phyloP scores from a whole-genome alignment of 768 basidiomycete species.

The Boletales sp. region DNA sequence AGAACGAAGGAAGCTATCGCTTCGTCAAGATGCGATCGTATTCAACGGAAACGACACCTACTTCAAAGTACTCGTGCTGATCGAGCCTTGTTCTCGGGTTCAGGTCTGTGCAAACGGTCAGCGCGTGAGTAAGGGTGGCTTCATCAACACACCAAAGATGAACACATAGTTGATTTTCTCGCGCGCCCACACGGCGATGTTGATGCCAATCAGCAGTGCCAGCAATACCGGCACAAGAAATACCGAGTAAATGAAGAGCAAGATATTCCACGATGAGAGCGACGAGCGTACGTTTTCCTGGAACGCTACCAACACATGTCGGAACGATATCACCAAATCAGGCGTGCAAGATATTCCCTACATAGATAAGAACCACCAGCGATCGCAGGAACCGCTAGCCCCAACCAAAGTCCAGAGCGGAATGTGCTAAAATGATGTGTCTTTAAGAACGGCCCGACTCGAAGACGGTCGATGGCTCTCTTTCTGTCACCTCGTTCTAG shows the following conservation, averaged over 20 bases:
- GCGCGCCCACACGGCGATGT: conserved; percentile 72
- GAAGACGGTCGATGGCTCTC: conserved; percentile 64
- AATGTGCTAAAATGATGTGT: conserved; percentile 76
- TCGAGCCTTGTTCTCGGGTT: conserved; percentile 71
- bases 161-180: conserved; percentile 89
- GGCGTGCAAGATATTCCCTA: conserved; percentile 1
- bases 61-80: conserved; percentile 72
- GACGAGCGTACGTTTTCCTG: conserved; percentile 43
- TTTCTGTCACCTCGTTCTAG: conserved; percentile 71
- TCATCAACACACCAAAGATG: conserved; percentile 65
- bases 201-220: conserved; percentile 71
- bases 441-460: conserved; percentile 47
- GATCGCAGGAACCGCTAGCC: conserved; percentile 68
- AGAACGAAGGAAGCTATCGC: conserved; percentile 67
- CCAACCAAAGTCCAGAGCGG: conserved; percentile 68
- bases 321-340: neutral
- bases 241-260: conserved; percentile 76
- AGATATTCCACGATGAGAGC: conserved; percentile 66
- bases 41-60: conserved; percentile 25
- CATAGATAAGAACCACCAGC: conserved; percentile 62
- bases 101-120: conserved; percentile 45
- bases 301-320: conserved; percentile 41
- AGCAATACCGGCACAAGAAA: conserved; percentile 75
- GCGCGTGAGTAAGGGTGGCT: neutral
- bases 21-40: neutral